Evolutionary conservation across 768 basidiomycete genomes (phyloP), one percentile per base, ranked within the genome.

Genomic region (Leccinum subtestaceum): DNA sequence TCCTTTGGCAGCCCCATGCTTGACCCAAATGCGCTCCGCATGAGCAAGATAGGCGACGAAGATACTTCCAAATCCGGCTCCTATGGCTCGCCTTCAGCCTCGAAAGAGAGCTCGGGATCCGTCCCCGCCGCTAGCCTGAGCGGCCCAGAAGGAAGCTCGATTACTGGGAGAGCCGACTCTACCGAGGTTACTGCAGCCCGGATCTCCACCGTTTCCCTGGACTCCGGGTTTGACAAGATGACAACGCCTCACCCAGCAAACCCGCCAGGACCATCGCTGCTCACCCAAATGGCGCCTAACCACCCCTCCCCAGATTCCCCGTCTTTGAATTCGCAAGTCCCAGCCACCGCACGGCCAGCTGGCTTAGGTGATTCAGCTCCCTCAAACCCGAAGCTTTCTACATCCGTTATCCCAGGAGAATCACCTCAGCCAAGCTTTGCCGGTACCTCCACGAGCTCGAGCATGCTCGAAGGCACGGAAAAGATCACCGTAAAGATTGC

Each of bases 401-500:
- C 67, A 29, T 73, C 72, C 23, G 56, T 62, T 46, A 63, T 70
- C 47, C 62, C 71, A 9, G 64, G 67, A 38, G 70, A 70, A 55
- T 70, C 73, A n/a, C 59, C 67, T 0, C 68, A 69, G 40, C 61
- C 17, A 31, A 71, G 70, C 31, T 56, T 70, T 25, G 72, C 31
- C 12, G 71, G 60, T 53, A 62, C 65, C 6, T 72, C 70, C 10
- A 57, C 65, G n/a, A 43, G 56, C 4, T 71, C 74, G n/a, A 73
- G 70, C 43, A 52, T 68, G n/a, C 60, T 72, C 27, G 77, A 78
- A 53, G 72, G 71, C 17, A 60, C 66, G 56, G 86, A 91, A 69
- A 84, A 85, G 71, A 97, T 98, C 61, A 98, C 95, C 6, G 97
- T 99, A 54, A 98, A 98, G 81, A 98, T 99, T 70, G 97, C 96